A percentile compares a stretch with the other conserved stretches of the same genome.
phyloP scores from a whole-genome alignment of 495 filamentous ascomycete genomes.

The Talaromyces adpressus region DNA sequence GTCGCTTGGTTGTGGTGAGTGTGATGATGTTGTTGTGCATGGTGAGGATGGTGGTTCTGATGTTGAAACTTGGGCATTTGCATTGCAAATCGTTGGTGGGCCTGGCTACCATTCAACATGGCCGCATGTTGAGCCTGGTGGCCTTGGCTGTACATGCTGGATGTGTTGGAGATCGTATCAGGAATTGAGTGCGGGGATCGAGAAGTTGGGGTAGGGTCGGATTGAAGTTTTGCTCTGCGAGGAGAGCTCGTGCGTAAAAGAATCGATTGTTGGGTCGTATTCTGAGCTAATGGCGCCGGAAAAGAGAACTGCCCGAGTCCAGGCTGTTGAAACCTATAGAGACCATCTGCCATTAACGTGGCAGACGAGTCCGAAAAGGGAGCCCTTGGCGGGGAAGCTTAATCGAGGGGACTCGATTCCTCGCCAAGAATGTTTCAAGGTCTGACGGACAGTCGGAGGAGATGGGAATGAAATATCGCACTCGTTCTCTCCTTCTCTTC shows the following conservation, averaged over 20 bases:
- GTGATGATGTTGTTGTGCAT: constrained; percentile 70
- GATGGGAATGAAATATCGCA: constrained; percentile 33
- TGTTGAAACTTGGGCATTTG: constrained; percentile 67
- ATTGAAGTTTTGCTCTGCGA: constrained; percentile 40
- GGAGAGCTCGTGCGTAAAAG: constrained; percentile 47
- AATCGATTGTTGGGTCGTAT: constrained; percentile 36
- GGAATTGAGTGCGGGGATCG: constrained; percentile 61
- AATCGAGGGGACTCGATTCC: constrained; percentile 15
- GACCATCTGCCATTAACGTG: constrained; percentile 79
- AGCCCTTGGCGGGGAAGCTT: constrained; percentile 20
- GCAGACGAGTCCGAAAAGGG: constrained; percentile 36
- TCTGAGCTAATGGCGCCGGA: constrained; percentile 41
- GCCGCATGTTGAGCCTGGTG: constrained; percentile 73
- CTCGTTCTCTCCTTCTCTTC: constrained; percentile 47
- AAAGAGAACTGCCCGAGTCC: constrained; percentile 59
- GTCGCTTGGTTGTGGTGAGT: constrained; percentile 64
- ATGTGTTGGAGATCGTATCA: constrained; percentile 55
- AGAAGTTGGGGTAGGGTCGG: constrained; percentile 62
- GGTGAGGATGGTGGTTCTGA: constrained; percentile 63
- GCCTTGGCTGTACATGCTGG: constrained; percentile 75
- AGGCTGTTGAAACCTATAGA: constrained; percentile 67
- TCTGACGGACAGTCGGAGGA: constrained; percentile 21
- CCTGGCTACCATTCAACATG: constrained; percentile 60
- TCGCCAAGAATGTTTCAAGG: constrained; percentile 10
- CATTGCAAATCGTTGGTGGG: constrained; percentile 56